Percentiles rank a stretch among this genome's conserved stretches.
These are phyloP conservation scores for Apiospora rasikravindrae DNA, from an alignment of 2,329 filamentous ascomycete species.

Conservation along the genomic window DNA sequence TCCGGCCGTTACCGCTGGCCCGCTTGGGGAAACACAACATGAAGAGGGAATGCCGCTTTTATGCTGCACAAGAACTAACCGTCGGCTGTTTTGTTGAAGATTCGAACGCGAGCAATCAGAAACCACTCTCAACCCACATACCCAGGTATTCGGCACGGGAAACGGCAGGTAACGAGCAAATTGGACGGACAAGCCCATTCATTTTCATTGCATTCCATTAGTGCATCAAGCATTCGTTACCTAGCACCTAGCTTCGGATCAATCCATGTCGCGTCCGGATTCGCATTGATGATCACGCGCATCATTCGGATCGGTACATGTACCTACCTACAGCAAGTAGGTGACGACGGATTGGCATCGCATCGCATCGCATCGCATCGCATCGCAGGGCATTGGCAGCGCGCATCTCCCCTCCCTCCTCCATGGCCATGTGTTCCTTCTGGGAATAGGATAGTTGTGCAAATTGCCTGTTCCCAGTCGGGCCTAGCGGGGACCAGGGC, in stretches of 20 bases:
- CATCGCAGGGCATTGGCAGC: not conserved
- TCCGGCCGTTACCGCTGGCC: constrained; percentile 19
- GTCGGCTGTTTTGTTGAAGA: not conserved
- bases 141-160: constrained; percentile 1
- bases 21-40: constrained; percentile 1
- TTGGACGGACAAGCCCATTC: not conserved
- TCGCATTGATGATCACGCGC: not conserved
- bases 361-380: too few relatives aligned
- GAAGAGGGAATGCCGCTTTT: not conserved
- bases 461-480: constrained; percentile 1
- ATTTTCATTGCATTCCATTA: not conserved
- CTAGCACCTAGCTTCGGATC: not conserved
- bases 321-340: too few relatives aligned
- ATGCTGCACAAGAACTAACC: not conserved
- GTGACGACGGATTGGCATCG: too few relatives aligned
- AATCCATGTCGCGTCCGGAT: not conserved
- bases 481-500: not conserved
- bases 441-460: constrained; percentile 6
- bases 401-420: too few relatives aligned
- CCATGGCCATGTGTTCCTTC: not conserved
- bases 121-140: not conserved
- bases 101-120: not conserved
- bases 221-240: not conserved
- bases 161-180: not conserved
- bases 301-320: not conserved